phyloP scores from a whole-genome alignment of 2,329 filamentous ascomycete genomes.

The Coleophoma crateriformis region DNA sequence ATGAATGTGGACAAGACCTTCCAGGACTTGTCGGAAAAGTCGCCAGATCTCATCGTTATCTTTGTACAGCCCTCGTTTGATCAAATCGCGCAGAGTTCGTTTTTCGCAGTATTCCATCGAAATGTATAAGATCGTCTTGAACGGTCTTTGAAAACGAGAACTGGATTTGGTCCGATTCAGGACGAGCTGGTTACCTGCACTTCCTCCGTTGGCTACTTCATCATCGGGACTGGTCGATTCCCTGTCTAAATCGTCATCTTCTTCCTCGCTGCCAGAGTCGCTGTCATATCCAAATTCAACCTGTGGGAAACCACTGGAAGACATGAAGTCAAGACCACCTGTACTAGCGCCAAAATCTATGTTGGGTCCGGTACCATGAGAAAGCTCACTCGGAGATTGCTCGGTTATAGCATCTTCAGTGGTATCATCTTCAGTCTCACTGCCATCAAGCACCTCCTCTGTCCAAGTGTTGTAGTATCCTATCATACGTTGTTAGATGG shows the following conservation, averaged over 20 bases:
- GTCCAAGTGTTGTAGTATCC: conserved; percentile 96
- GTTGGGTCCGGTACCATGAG: conserved; percentile 17
- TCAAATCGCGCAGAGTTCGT: conserved; percentile 77
- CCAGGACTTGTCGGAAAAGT: conserved; percentile 83
- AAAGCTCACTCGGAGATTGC: conserved; percentile 17
- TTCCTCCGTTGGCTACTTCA: conserved; percentile 19
- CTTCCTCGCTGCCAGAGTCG: conserved; percentile 39
- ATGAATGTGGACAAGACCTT: conserved; percentile 88
- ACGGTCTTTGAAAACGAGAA: conserved; percentile 40
- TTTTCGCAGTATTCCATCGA: conserved; percentile 99
- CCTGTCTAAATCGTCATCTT: conserved; percentile 36
- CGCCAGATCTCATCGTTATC: conserved; percentile 80
- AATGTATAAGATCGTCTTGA: conserved; percentile 81
- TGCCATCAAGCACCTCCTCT: conserved; percentile 58
- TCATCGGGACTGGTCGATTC: conserved; percentile 37
- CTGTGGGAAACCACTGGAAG: conserved; percentile 71
- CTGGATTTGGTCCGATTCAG: conserved; percentile 21
- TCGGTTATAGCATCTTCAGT: conserved; percentile 37
- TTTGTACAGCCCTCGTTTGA: conserved; percentile 68
- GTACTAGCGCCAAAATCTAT: conserved; percentile 47
- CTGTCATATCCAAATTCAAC: conserved; percentile 67
- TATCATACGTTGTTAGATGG: conserved; percentile 52
- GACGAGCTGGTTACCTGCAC: conserved; percentile 14
- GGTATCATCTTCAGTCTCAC: conserved; percentile 51
- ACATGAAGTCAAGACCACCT: conserved; percentile 87